Evolutionary conservation across 2,329 filamentous ascomycete genomes (phyloP), one percentile per base, ranked within the genome.

Genomic region (Cladosporium sp.): DNA sequence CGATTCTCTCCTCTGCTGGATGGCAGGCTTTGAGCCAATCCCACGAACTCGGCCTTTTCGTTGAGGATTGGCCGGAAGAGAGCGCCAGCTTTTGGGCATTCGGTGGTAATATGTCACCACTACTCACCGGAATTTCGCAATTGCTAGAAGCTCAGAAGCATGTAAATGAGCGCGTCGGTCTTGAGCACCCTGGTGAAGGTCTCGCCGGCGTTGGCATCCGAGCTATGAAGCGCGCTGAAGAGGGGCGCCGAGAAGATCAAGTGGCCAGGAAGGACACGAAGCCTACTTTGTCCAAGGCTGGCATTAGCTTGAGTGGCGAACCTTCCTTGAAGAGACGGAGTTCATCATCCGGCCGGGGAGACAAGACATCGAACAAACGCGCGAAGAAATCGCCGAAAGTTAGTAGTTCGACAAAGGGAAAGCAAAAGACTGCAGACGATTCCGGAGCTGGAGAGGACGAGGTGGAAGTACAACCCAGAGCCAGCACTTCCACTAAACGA

Each of bases 41-140:
- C 26, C 91, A 94, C 71, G 92, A 97, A 74, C 84, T 97, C 66
- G 92, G 92, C 0, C 77, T 96, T 12, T 90, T 88, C 66, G 79
- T 97, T 2, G 75, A 86, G 2, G 79, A 86, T 34, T 92, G 94
- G 74, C 90, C 92, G 0, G 81, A 82, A 12, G 82, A 84, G 0
- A 84, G 85, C 3, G 85, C 85, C 2, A 76, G 80, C 18, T 82
- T 85, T 3, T 97, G 93, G 90, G 87, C 91, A 0, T 84, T 97
- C 34, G 76, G 76, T 3, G 73, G 72, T 11, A 77, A 79, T 0
- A 8, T 12, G 15, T 26, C 32, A 21, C 84, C 84, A 1, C 74
- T 87, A 1, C 78, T 90, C 34, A 80, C 88, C 26, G 87, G 88
- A 0, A 80, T 86, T 3, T 83, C 84, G 1, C 86, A 88, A 68